Evolutionary conservation across 2,329 filamentous ascomycete genomes (phyloP), one percentile per base, ranked within the genome.

Genomic region (Cryphonectria parasitica): DNA sequence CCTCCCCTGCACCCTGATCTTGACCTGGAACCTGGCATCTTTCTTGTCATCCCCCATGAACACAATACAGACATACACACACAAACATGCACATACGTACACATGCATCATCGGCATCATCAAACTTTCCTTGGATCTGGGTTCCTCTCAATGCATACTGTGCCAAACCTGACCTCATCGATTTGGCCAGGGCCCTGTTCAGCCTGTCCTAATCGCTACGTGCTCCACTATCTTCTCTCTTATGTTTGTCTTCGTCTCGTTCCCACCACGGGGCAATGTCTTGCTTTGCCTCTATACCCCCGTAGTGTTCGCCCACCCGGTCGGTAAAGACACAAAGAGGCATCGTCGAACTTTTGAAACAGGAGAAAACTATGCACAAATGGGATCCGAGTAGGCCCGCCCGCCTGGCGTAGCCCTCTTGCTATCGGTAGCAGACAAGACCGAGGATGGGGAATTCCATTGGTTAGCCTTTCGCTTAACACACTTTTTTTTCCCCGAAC

Each of bases 391-490:
- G 56, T 28, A 67, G 66, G 56, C 22, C 41, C 63, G 62, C 39
- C 45, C 41, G 31, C 54, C 28, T 41, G 45, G 49, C 28, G 54
- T 31, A 8, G 62, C n/a, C 61, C 2, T 67, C 49, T 66, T 45
- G 13, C 36, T 54, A 41, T 39, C 43, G 39, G 63, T 41, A 62
- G 54, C 41, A 60, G 54, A 54, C 61, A 6, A 66, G 64, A 63
- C 49, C 54, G 65, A 70, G 43, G 61, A 45, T 58, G 54, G 36
- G 10, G 31, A 65, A 39, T 25, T 49, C 31, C 43, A 66, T 68
- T 69, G 68, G 63, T n/a, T 63, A 43, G 39, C 52, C 31, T 69
- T 54, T 66, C 68, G 68, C 63, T 70, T 68, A 67, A 61, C 25
- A 49, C 52, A 34, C 2, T 66, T 34, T 58, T 64, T 60, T 43